phyloP scores from a whole-genome alignment of 345 rosid species.

The Eucalyptus melliodora region DNA sequence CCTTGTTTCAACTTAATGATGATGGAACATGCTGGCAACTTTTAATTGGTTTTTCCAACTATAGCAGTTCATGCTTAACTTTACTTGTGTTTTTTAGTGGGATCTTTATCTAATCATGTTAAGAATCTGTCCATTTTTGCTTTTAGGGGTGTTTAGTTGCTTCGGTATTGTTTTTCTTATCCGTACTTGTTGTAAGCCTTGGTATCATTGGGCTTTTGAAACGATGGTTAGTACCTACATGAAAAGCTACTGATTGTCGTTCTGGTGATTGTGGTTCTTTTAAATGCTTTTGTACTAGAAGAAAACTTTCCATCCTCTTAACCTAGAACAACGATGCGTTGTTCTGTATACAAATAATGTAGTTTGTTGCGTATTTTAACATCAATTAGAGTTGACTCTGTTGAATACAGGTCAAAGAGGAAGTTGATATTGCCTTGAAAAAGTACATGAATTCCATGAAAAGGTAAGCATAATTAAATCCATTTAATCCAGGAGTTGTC shows the following conservation, averaged over 20 bases:
- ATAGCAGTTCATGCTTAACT: neutral
- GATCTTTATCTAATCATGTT: neutral
- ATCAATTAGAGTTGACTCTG: neutral
- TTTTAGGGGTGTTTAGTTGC: neutral
- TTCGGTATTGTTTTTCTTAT: neutral
- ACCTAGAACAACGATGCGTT: neutral
- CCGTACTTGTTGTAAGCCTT: neutral
- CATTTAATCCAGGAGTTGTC: neutral
- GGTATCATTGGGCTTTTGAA: neutral
- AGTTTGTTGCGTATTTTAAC: neutral
- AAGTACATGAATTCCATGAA: conserved; percentile 54
- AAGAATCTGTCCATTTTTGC: neutral
- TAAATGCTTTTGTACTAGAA: neutral
- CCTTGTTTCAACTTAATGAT: neutral
- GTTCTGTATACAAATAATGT: neutral
- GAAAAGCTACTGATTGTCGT: neutral
- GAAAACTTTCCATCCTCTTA: neutral
- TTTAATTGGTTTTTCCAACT: neutral
- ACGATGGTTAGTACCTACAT: neutral
- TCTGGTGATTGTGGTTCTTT: neutral
- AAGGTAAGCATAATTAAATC: conserved; percentile 27
- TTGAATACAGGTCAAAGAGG: conserved; percentile 77
- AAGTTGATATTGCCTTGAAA: conserved; percentile 77
- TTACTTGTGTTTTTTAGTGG: neutral
- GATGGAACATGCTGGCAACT: neutral